Evolutionary conservation across 192 early-diverging fungal species (phyloP).

Genomic region (Linnemannia zychae): DNA sequence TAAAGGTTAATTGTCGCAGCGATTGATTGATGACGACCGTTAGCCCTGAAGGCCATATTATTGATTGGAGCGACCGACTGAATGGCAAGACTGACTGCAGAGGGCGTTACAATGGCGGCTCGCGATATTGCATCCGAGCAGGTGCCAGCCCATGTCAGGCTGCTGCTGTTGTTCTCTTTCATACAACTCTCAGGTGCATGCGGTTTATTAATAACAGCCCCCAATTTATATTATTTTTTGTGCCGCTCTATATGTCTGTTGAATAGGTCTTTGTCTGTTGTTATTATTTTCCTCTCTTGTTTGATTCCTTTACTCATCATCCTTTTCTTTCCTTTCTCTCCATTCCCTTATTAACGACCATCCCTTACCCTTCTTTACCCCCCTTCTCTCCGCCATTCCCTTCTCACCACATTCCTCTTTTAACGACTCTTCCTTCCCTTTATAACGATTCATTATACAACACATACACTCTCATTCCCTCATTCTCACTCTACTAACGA

Average conservation of each 20-base stretch:
- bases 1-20: too few species aligned
- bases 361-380: background rate
- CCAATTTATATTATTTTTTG: background rate
- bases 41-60: too few species aligned
- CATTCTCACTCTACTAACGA: conserved; percentile 3
- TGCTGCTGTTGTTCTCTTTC: background rate
- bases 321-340: background rate
- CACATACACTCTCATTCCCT: background rate
- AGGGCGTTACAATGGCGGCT: background rate
- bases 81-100: too few species aligned
- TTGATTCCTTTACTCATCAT: background rate
- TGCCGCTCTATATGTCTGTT: background rate
- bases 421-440: conserved; percentile 11
- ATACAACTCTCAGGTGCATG: conserved; percentile 2
- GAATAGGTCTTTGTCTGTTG: background rate
- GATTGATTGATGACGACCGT: too few species aligned
- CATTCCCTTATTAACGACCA: conserved; percentile 12
- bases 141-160: background rate
- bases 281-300: background rate
- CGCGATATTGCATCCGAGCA: background rate
- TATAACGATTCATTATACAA: background rate
- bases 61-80: too few species aligned
- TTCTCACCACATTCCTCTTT: background rate
- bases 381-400: background rate
- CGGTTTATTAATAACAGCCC: conserved; percentile 5